A percentile compares a stretch with the other conserved stretches of the same genome.
These are phyloP conservation scores for Mortierella sp. DNA, from an alignment of 371 early-diverging fungal genomes.

Conservation along the genomic window DNA sequence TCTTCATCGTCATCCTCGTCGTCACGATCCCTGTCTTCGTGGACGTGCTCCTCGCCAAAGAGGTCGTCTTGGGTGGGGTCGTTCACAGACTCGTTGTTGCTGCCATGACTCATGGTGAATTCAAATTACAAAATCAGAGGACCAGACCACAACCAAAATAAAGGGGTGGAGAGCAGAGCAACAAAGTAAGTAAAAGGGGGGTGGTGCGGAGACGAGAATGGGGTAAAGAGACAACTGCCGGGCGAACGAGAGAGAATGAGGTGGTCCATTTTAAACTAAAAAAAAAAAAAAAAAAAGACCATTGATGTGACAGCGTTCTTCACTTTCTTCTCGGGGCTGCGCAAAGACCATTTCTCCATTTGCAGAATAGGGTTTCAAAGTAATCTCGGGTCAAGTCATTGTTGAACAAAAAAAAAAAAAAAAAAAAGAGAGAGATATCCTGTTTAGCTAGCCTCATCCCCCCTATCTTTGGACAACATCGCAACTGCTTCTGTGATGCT, in stretches of 20 bases:
- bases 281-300: neutral
- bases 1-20: conserved; percentile 4
- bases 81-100: no score
- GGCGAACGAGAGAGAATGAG: no score
- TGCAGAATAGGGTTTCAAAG: no score
- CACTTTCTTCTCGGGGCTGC: neutral
- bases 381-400: no score
- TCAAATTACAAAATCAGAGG: no score
- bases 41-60: neutral
- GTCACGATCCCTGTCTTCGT: neutral
- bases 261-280: no score
- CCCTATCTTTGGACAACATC: conserved; percentile 17
- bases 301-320: neutral
- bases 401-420: no score
- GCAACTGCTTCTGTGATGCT: conserved; percentile 26
- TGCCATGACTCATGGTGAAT: no score
- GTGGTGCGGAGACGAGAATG: neutral
- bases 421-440: no score
- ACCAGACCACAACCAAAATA: neutral
- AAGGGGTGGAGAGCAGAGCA: neutral
- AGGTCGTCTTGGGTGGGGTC: neutral
- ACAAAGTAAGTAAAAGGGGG: neutral
- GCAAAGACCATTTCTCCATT: neutral
- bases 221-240: no score
- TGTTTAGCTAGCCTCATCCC: neutral